phyloP scores from a whole-genome alignment of 2,329 filamentous ascomycete species.

The Alternaria novae-zelandiae region DNA sequence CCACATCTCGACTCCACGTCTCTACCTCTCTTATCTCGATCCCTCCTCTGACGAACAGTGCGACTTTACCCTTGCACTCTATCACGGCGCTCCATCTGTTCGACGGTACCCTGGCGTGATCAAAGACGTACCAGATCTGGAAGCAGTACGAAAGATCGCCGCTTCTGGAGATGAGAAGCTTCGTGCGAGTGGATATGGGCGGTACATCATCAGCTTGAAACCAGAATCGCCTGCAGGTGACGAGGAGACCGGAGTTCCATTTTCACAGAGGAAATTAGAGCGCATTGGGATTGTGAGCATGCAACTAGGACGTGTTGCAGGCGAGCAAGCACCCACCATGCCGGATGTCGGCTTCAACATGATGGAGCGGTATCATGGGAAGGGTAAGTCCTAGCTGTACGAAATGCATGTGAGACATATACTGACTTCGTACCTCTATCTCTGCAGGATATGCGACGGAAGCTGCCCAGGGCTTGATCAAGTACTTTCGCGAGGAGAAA shows the following conservation, averaged over 20 bases:
- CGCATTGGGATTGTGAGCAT: conserved; percentile 27
- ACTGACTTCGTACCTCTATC: too few species aligned
- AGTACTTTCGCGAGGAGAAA: conserved; percentile 8
- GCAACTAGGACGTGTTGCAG: conserved; percentile 23
- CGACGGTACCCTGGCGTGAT: not conserved
- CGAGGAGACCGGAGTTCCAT: not conserved
- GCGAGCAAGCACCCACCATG: conserved; percentile 6
- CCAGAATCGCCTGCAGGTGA: not conserved
- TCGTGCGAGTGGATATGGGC: conserved; percentile 33
- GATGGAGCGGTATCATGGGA: conserved; percentile 15
- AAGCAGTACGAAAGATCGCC: conserved; percentile 15
- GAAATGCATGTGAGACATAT: too few species aligned
- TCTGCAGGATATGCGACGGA: conserved; percentile 21
- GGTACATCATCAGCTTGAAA: conserved; percentile 31
- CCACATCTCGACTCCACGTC: conserved; percentile 64
- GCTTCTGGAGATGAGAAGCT: conserved; percentile 9
- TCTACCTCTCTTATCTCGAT: conserved; percentile 25
- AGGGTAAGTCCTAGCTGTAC: not conserved
- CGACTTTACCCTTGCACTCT: conserved; percentile 14
- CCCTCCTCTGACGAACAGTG: conserved; percentile 21
- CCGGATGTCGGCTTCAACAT: conserved; percentile 29
- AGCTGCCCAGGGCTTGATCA: conserved; percentile 4
- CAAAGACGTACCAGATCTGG: not conserved
- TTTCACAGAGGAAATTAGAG: not conserved
- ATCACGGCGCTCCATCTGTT: not conserved